A percentile compares a stretch with the other conserved stretches of the same genome.
These are phyloP conservation scores for Talaromyces liani DNA, from an alignment of 495 filamentous ascomycete genomes.

Conservation along the genomic window DNA sequence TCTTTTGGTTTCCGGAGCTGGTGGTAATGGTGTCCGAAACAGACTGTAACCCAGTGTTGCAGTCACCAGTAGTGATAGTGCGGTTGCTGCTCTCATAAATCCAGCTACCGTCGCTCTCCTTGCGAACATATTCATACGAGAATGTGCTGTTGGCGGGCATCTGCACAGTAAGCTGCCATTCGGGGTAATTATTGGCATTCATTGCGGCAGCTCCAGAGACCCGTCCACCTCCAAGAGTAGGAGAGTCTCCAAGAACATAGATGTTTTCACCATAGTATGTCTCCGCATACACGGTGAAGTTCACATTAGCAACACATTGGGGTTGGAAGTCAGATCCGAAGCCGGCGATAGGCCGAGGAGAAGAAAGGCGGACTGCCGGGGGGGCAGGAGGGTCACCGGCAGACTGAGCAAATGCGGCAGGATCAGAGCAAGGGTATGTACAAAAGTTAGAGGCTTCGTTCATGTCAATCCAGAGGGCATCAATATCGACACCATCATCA, in stretches of 20 bases:
- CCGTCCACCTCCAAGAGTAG: conserved; percentile 49
- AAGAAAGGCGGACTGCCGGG: conserved; percentile 52
- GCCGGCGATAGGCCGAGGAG: conserved; percentile 57
- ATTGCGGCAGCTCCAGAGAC: conserved; percentile 41
- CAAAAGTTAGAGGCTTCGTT: conserved; percentile 73
- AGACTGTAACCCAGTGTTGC: background rate
- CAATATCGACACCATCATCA: conserved; percentile 65
- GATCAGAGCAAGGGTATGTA: conserved; percentile 62
- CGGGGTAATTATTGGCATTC: conserved; percentile 45
- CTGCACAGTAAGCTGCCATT: conserved; percentile 48
- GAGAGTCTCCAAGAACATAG: conserved; percentile 48
- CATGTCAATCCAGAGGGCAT: conserved; percentile 86
- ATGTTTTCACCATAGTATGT: conserved; percentile 53
- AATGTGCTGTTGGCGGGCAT: conserved; percentile 46
- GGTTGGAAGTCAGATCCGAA: conserved; percentile 70
- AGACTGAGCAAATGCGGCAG: conserved; percentile 40
- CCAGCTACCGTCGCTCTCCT: conserved; percentile 39
- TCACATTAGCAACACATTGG: conserved; percentile 12
- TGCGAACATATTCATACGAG: conserved; percentile 61
- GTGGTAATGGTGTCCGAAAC: conserved; percentile 3
- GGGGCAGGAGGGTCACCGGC: conserved; percentile 58
- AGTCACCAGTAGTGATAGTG: conserved; percentile 8
- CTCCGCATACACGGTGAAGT: conserved; percentile 18
- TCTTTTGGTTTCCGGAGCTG: conserved; percentile 7
- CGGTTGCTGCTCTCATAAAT: conserved; percentile 8